Conservation (phyloP, 2,329 filamentous ascomycete genomes). For the Cladobotryum mycophilum region DNA sequence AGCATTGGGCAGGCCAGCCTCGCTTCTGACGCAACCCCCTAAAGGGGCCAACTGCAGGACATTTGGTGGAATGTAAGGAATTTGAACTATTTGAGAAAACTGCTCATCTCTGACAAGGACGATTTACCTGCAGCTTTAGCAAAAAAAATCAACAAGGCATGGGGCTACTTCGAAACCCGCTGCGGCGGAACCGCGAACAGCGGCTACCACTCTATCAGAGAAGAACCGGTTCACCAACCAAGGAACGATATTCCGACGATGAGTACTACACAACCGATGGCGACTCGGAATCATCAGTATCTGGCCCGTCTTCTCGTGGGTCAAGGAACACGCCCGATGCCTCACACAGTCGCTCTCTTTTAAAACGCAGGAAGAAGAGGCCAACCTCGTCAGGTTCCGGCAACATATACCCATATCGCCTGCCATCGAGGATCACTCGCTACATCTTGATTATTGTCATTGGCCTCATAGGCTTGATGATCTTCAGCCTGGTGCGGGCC, state of each 20-base stretch:
- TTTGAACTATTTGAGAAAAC: no score
- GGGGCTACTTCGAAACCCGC: constrained; percentile 43
- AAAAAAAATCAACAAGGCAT: constrained; percentile 27
- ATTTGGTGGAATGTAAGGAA: no score
- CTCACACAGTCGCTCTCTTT: constrained; percentile 36
- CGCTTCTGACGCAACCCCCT: no score
- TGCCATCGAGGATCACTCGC: constrained; percentile 68
- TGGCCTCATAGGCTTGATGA: constrained; percentile 65
- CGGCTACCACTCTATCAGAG: constrained; percentile 48
- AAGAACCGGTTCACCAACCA: constrained; percentile 30
- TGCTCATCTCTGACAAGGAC: no score
- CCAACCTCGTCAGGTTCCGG: constrained; percentile 16
- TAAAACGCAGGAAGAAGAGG: constrained; percentile 35
- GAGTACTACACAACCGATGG: constrained; percentile 43
- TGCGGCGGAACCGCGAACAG: constrained; percentile 39
- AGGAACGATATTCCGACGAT: constrained; percentile 48
- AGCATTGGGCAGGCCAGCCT: no score
- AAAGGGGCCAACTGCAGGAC: no score
- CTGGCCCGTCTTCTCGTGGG: constrained; percentile 40
- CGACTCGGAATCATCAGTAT: constrained; percentile 36
- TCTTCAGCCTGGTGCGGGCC: constrained; percentile 66
- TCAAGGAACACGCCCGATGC: constrained; percentile 50
- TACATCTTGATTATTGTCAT: constrained; percentile 71
- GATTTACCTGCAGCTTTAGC: no score
- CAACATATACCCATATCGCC: constrained; percentile 45